A percentile compares a stretch with the other conserved stretches of the same genome.
Evolutionary conservation across 2,329 filamentous ascomycete species (phyloP).

Genomic region (Scytalidium lignicola): DNA sequence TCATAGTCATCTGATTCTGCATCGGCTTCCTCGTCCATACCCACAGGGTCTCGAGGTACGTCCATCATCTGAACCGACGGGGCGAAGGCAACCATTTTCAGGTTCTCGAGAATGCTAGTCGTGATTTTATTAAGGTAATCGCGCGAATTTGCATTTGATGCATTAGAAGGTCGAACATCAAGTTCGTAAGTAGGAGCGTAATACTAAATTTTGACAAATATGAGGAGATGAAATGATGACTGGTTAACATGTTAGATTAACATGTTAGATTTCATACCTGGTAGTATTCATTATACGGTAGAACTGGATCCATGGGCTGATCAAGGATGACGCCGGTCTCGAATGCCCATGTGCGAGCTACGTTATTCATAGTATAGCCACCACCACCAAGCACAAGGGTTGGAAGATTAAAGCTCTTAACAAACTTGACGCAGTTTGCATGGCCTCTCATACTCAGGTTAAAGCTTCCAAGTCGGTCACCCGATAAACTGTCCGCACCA

Average conservation of each 20-base stretch:
- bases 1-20: slow-evolving; percentile 63
- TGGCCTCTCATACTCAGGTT: slow-evolving; percentile 93
- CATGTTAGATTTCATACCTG: slow-evolving; percentile 52
- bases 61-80: slow-evolving; percentile 88
- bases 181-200: slow-evolving; percentile 84
- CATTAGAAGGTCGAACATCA: slow-evolving; percentile 77
- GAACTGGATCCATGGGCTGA: slow-evolving; percentile 68
- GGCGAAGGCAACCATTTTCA: slow-evolving; percentile 76
- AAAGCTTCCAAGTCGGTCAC: slow-evolving; percentile 87
- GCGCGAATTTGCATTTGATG: slow-evolving; percentile 79
- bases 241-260: slow-evolving; percentile 42
- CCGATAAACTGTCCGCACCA: slow-evolving; percentile 84
- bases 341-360: slow-evolving; percentile 90
- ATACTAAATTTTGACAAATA: slow-evolving; percentile 49
- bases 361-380: slow-evolving; percentile 91
- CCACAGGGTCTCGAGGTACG: slow-evolving; percentile 52
- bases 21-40: slow-evolving; percentile 60
- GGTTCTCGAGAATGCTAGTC: slow-evolving; percentile 71
- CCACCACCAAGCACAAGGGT: slow-evolving; percentile 84
- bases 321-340: slow-evolving; percentile 84
- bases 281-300: slow-evolving; percentile 94
- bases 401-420: slow-evolving; percentile 76
- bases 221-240: not conserved
- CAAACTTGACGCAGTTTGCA: slow-evolving; percentile 83
- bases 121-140: slow-evolving; percentile 76